Evolutionary conservation across 2,329 filamentous ascomycete genomes (phyloP).

Genomic region (Aspergillus glaucus): DNA sequence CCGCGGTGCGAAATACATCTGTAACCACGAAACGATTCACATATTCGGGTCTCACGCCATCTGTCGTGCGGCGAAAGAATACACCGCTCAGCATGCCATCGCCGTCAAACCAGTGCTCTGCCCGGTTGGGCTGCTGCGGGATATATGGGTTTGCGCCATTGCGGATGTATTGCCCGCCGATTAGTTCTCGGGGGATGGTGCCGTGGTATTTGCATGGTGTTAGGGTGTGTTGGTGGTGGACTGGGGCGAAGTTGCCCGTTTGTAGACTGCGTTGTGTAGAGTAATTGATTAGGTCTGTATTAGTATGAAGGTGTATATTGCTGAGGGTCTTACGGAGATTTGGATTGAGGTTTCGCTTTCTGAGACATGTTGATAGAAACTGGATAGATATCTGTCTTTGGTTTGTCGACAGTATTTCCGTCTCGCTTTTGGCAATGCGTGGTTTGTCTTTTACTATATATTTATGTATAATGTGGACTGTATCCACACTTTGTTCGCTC

Average conservation of each 20-base stretch:
- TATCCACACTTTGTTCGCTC: too few species aligned
- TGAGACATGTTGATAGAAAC: too few species aligned
- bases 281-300: too few species aligned
- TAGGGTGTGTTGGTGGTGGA: constrained; percentile 50
- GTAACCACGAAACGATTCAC: constrained; percentile 65
- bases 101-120: constrained; percentile 70
- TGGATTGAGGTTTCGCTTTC: too few species aligned
- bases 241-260: constrained; percentile 63
- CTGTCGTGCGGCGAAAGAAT: constrained; percentile 40
- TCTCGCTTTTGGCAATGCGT: too few species aligned
- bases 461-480: too few species aligned
- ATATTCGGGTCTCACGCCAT: constrained; percentile 53
- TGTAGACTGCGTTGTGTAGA: constrained; percentile 44
- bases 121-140: constrained; percentile 51
- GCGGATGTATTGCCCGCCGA: constrained; percentile 64
- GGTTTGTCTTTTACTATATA: too few species aligned
- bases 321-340: not conserved
- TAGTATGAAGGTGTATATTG: too few species aligned
- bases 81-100: constrained; percentile 70
- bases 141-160: constrained; percentile 63
- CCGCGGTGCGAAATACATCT: constrained; percentile 53
- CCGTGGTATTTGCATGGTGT: constrained; percentile 55
- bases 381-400: too few species aligned
- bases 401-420: too few species aligned
- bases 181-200: constrained; percentile 57